phyloP scores from a whole-genome alignment of 331 rosid genomes.

The Acacia pycnantha region DNA sequence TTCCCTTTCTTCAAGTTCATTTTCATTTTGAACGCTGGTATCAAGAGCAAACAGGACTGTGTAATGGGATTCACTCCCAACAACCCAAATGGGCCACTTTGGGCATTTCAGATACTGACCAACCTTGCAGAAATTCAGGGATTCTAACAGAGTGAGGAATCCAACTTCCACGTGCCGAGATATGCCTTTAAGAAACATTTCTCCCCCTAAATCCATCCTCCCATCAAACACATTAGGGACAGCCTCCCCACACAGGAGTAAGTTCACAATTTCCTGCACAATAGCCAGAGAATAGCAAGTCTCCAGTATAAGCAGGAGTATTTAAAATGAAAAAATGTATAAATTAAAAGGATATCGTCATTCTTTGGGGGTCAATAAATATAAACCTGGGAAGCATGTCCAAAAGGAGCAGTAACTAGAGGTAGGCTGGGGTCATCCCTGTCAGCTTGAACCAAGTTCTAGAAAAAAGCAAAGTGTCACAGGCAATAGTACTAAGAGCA shows the following conservation, averaged over 20 bases:
- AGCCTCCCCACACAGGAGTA: constrained; percentile 90
- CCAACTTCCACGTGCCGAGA: constrained; percentile 87
- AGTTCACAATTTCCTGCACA: constrained; percentile 91
- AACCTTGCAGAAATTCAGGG: constrained; percentile 89
- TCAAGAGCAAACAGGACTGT: constrained; percentile 90
- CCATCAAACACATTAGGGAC: constrained; percentile 96
- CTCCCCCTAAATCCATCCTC: constrained; percentile 93
- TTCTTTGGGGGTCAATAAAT: constrained; percentile 5
- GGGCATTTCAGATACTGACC: constrained; percentile 88
- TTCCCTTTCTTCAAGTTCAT: constrained; percentile 92
- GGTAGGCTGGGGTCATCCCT: constrained; percentile 96
- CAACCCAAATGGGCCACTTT: constrained; percentile 97
- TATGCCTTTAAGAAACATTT: constrained; percentile 87
- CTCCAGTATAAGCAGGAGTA: constrained; percentile 19
- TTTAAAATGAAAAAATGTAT: background rate
- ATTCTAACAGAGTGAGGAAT: constrained; percentile 87
- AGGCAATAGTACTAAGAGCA: constrained; percentile 15
- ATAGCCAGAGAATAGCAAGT: constrained; percentile 17
- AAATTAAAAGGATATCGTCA: constrained; percentile 5
- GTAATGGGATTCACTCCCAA: constrained; percentile 96
- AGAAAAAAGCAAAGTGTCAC: constrained; percentile 22
- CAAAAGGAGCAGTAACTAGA: constrained; percentile 96
- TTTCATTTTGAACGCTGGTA: constrained; percentile 78
- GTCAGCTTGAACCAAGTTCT: constrained; percentile 88
- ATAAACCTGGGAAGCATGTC: constrained; percentile 96